Base-by-base conservation (phyloP, 2,329 filamentous ascomycete species). In the Penicillium sp. region DNA sequence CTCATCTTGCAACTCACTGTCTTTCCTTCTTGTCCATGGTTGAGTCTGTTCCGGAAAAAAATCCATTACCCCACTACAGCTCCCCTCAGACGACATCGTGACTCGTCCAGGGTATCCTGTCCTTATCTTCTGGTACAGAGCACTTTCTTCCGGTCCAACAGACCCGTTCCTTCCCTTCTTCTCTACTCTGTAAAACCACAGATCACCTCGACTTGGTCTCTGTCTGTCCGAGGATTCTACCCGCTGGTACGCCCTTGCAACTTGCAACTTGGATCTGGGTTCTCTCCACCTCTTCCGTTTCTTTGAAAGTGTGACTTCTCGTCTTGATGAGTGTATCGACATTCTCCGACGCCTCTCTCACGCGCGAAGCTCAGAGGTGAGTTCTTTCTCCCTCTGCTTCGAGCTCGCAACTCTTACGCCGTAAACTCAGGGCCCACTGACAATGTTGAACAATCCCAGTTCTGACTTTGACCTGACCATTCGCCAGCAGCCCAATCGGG, bases 401-500 rank as follows among this genome's bases (percentile, higher is more conserved):
- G 54, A 56, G 52, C 55, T 59, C 59, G 63, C 58, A 64, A 61
- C 62, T 69, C 64, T 69, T 65, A 66, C 62, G 62, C 61, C 55
- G 58, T 59, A 58, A 48, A 62, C 56, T 27, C 66, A 67, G 67
- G 63, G 50, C 59, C 64, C 61, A 71, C 74, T 77, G 69, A 77
- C 72, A 51, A 71, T 73, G 69, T 64, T 67, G 58, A 63, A 57
- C 61, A 64, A 67, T 61, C 67, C 63, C 71, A 85, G 82, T 72
- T 72, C 79, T 67, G 79, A 83, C 67, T 81, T 84, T 71, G 74
- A 78, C 55, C 76, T 88, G 60, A 74, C 70, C 53, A 79, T 90
- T 61, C 81, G 84, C 62, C 88, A 91, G 74, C 81, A 88, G 67
- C 88, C 88, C 48, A 78, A 81, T 60, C 80, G 84, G 72, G 88